Base-by-base conservation (phyloP, 805 yeast species). In the Zygoascus ofunaensis region DNA sequence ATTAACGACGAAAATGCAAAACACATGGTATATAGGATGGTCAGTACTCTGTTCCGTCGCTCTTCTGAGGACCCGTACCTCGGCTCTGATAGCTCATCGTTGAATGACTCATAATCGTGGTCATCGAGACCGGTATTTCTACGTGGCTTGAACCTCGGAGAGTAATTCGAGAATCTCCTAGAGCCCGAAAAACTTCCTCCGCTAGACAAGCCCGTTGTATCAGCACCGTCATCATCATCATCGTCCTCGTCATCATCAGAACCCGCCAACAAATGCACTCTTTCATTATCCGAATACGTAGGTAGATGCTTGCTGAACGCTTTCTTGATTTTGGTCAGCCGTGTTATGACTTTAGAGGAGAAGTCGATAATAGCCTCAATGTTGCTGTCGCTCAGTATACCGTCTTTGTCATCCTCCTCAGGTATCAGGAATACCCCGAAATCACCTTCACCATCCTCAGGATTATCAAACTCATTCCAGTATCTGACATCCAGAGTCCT, bases 381-480 rank as follows among this genome's bases (percentile, higher is more conserved):
- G 39, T 58, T 44, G 40, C 57, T 48, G 49, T 59, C 52, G 37
- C 55, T 45, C 49, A 54, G 54, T 20, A 61, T 46, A 4, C 51
- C 57, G 18, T 55, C 60, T 34, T 56, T 57, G 8, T 53, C 56
- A 10, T 60, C 70, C 21, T 52, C 52, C 15, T 55, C 57, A 8
- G 61, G 54, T 19, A 65, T 59, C 32, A 69, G 66, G 41, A 65
- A 61, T 10, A 21, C 46, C 4, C 66, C 68, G 4, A 54, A 64
- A 28, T 58, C 66, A 26, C 65, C 69, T 12, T 28, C 43, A 22
- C 58, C 64, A 37, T 62, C 74, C 46, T 77, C 83, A 0, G 80
- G 76, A 53, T 79, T 69, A 53, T 79, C 84, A 55, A 79, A 79
- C 60, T 79, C 84, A 54, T 79, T 79, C 84, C 84, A 79, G 57